Percentiles rank a stretch among this genome's conserved stretches.
Conservation (phyloP, 208 protist species). For the Novymonas esmeraldas region DNA sequence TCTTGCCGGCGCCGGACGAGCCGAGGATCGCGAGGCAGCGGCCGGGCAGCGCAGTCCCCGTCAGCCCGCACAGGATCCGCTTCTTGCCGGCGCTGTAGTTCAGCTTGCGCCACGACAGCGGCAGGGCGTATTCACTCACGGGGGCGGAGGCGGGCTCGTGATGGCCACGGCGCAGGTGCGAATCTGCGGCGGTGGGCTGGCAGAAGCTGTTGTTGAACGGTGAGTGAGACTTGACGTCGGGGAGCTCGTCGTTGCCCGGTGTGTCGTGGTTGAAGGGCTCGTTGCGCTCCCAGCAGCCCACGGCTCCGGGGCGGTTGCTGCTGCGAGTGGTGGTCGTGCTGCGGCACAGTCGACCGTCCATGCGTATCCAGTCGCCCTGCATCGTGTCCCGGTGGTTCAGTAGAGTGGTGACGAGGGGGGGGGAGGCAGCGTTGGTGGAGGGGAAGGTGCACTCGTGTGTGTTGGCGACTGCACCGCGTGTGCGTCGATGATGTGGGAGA, state of each 20-base stretch:
- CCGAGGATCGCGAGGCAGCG: slow-evolving; percentile 86
- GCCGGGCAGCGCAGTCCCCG: slow-evolving; percentile 70
- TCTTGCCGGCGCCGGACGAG: slow-evolving; percentile 85
- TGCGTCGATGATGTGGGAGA: too few relatives aligned
- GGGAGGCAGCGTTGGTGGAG: too few relatives aligned
- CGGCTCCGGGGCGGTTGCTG: neutral
- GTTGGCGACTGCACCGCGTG: too few relatives aligned
- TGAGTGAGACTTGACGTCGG: neutral
- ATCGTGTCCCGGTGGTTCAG: too few relatives aligned
- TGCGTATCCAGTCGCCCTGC: too few relatives aligned
- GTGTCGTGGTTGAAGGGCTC: neutral
- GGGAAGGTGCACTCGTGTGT: too few relatives aligned
- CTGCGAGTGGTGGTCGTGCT: neutral
- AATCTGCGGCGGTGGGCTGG: neutral
- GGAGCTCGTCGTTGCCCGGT: neutral
- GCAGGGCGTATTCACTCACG: slow-evolving; percentile 44
- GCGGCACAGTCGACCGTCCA: neutral
- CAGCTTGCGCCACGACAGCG: slow-evolving; percentile 79
- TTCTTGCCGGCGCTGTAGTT: slow-evolving; percentile 50
- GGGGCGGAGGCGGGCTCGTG: slow-evolving; percentile 46
- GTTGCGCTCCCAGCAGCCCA: neutral
- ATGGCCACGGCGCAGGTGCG: slow-evolving; percentile 30
- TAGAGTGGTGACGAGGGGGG: too few relatives aligned
- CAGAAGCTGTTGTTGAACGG: neutral
- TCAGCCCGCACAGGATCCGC: slow-evolving; percentile 69